Percentiles rank a stretch among this genome's conserved stretches.
These are phyloP conservation scores for Canna indica DNA, from an alignment of 176 grass and related monocot genomes.

Conservation along the genomic window DNA sequence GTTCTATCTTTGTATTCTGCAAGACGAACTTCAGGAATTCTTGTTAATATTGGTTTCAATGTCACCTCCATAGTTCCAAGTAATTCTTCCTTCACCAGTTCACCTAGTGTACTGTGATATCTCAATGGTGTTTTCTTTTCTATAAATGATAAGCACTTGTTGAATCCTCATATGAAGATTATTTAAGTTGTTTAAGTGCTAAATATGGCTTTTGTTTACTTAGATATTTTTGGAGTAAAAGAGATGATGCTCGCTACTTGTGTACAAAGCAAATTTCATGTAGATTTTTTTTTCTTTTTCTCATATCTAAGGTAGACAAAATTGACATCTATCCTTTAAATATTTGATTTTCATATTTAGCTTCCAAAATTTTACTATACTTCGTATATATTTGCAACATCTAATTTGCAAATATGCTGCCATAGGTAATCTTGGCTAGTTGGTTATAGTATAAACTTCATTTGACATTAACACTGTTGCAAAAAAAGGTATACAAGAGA, in stretches of 20 bases:
- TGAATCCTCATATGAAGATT: background rate
- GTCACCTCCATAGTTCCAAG: slow-evolving; percentile 66
- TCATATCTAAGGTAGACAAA: background rate
- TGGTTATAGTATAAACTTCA: too few relatives aligned
- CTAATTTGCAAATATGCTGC: too few relatives aligned
- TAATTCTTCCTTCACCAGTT: slow-evolving; percentile 36
- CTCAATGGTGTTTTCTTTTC: background rate
- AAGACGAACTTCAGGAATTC: slow-evolving; percentile 73
- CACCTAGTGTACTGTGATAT: background rate
- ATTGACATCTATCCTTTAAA: background rate
- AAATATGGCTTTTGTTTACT: background rate
- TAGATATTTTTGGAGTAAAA: background rate
- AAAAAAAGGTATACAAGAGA: too few relatives aligned
- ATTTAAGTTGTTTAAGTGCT: background rate
- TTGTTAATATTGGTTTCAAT: slow-evolving; percentile 96
- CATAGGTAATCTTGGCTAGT: too few relatives aligned
- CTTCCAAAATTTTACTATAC: background rate
- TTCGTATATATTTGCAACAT: too few relatives aligned
- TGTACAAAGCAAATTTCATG: background rate
- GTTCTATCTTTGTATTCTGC: slow-evolving; percentile 82
- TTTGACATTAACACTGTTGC: too few relatives aligned
- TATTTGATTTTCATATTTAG: background rate
- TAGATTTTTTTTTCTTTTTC: background rate
- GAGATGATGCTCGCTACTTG: background rate
- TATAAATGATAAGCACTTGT: background rate